Evolutionary conservation across 192 early-diverging fungal genomes (phyloP).

Genomic region (Funneliformis geosporum): DNA sequence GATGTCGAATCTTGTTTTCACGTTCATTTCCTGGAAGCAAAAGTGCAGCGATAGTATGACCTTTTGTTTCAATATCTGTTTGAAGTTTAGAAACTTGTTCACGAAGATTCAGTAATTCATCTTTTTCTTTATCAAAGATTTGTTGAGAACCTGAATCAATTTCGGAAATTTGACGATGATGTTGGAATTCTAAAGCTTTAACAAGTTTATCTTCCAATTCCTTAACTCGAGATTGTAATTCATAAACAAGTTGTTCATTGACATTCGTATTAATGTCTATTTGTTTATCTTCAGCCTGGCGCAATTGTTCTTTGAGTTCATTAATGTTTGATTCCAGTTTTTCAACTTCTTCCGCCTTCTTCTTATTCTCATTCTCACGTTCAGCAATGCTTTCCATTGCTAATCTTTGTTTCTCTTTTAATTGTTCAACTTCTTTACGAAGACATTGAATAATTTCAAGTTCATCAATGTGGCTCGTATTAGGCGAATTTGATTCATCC

Average conservation of each 20-base stretch:
- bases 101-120: neutral
- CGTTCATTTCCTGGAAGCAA: conserved; percentile 19
- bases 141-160: neutral
- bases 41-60: conserved; percentile 29
- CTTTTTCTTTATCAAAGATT: neutral
- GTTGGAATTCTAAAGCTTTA: conserved; percentile 9
- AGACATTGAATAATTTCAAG: conserved; percentile 27
- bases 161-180: neutral
- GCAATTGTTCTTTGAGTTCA: conserved; percentile 5
- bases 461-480: neutral
- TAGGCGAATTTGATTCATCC: neutral
- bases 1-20: conserved; percentile 17
- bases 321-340: conserved; percentile 1
- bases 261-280: neutral
- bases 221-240: neutral
- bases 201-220: conserved; percentile 17
- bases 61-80: conserved; percentile 28
- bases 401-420: conserved; percentile 22
- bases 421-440: conserved; percentile 27
- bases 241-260: neutral
- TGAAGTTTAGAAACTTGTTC: conserved; percentile 28
- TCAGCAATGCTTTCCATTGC: conserved; percentile 14
- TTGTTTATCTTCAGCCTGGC: neutral
- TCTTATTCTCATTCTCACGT: conserved; percentile 1
- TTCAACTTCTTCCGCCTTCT: neutral